These are phyloP conservation scores for Naganishia friedmannii DNA, from an alignment of 768 basidiomycete genomes.

Conservation along the genomic window DNA sequence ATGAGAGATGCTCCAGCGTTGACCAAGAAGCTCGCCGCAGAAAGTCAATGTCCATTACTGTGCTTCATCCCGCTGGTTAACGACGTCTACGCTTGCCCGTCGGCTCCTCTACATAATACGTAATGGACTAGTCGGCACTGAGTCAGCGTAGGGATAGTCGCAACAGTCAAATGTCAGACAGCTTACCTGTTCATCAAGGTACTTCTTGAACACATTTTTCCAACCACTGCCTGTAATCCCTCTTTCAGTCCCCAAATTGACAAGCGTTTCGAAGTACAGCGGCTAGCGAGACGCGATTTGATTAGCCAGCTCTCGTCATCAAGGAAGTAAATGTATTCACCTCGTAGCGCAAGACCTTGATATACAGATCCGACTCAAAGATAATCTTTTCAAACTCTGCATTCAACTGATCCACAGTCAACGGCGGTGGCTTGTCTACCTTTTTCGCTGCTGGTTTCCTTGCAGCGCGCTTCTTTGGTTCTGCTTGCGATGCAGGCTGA, in stretches of 20 bases:
- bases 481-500: neutral
- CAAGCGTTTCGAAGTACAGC: conserved; percentile 26
- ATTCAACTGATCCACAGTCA: conserved; percentile 24
- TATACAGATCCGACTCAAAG: conserved; percentile 19
- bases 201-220: conserved; percentile 30
- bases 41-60: neutral
- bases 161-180: neutral
- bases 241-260: conserved; percentile 17
- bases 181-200: conserved; percentile 33
- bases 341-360: conserved; percentile 29
- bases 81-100: conserved; percentile 19
- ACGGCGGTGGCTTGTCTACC: conserved; percentile 17
- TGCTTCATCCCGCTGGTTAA: neutral
- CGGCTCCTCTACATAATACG: conserved; percentile 15
- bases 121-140: neutral
- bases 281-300: conserved; percentile 3
- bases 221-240: conserved; percentile 25
- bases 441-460: conserved; percentile 18
- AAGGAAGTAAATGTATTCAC: conserved; percentile 2
- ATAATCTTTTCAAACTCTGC: conserved; percentile 25
- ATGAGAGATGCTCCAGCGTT: neutral
- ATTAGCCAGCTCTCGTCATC: neutral
- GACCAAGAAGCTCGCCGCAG: neutral
- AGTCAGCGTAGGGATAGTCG: neutral
- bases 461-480: conserved; percentile 15